phyloP scores from a whole-genome alignment of 2,329 filamentous ascomycete genomes.

The Coniella lustricola region DNA sequence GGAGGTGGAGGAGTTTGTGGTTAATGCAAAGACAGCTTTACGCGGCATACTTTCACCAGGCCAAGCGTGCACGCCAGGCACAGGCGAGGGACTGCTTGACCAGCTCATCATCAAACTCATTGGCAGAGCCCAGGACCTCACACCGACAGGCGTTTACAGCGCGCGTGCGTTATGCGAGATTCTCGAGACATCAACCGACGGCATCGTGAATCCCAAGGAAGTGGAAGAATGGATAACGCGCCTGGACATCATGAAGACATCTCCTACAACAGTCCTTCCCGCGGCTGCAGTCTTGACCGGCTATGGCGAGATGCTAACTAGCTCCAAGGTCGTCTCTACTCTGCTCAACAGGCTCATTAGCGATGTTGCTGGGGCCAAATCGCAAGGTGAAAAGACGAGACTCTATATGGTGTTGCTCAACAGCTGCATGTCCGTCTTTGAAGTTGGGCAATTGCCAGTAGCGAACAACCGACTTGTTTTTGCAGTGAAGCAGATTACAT shows the following conservation, averaged over 20 bases:
- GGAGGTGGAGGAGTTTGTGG: conserved; percentile 38
- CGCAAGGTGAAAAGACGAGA: conserved; percentile 37
- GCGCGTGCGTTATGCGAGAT: conserved; percentile 45
- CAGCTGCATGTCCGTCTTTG: conserved; percentile 44
- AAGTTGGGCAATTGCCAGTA: conserved; percentile 45
- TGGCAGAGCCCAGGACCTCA: conserved; percentile 34
- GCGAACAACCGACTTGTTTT: conserved; percentile 70
- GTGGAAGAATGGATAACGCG: conserved; percentile 42
- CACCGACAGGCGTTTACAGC: conserved; percentile 42
- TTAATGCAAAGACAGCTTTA: conserved; percentile 33
- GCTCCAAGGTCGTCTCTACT: conserved; percentile 42
- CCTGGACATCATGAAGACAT: conserved; percentile 39
- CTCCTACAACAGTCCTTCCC: conserved; percentile 38
- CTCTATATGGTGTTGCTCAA: conserved; percentile 48
- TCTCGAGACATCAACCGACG: conserved; percentile 38
- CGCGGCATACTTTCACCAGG: conserved; percentile 26
- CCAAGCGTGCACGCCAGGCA: conserved; percentile 29
- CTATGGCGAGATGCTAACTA: conserved; percentile 41
- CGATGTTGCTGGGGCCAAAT: conserved; percentile 46
- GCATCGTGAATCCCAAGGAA: conserved; percentile 36
- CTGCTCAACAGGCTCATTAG: conserved; percentile 56
- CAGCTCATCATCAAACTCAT: conserved; percentile 39
- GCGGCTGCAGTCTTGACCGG: conserved; percentile 45
- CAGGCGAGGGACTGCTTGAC: conserved; percentile 29
- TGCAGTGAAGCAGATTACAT: conserved; percentile 69